These are phyloP conservation scores for Nyssa sinensis DNA, from an alignment of 148 eudicot species.

Conservation along the genomic window DNA sequence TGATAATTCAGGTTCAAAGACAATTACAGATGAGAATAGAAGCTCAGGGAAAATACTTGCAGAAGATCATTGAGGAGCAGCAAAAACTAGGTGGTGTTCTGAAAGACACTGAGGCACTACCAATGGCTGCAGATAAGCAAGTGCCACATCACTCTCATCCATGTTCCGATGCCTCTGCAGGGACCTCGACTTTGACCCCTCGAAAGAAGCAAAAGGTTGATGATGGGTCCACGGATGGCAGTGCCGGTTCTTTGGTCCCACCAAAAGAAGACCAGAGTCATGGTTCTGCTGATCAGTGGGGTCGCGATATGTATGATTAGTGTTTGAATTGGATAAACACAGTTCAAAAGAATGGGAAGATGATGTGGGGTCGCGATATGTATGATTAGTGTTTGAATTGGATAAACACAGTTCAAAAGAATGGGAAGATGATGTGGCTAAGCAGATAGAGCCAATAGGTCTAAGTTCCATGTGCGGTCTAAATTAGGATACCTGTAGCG, in stretches of 20 bases:
- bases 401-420: constrained; percentile 28
- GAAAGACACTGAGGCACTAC: constrained; percentile 36
- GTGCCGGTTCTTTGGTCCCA: constrained; percentile 9
- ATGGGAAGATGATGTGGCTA: constrained; percentile 35
- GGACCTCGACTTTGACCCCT: constrained; percentile 36
- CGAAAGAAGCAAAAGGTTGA: constrained; percentile 54
- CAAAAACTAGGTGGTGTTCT: constrained; percentile 50
- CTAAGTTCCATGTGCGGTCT: not conserved
- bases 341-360: constrained; percentile 29
- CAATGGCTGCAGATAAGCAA: constrained; percentile 23
- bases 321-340: constrained; percentile 33
- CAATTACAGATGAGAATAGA: constrained; percentile 88
- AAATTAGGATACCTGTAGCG: not conserved
- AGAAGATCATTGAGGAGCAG: constrained; percentile 89
- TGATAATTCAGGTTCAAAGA: constrained; percentile 62
- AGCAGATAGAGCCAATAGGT: constrained; percentile 1
- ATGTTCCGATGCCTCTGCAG: constrained; percentile 28
- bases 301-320: constrained; percentile 23
- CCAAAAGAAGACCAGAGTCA: constrained; percentile 20
- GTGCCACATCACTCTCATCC: constrained; percentile 30
- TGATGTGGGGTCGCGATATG: constrained; percentile 25
- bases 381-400: constrained; percentile 34
- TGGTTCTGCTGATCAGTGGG: constrained; percentile 29
- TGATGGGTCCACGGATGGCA: constrained; percentile 17
- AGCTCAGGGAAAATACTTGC: constrained; percentile 85